Base-by-base conservation (phyloP, 352 stramenopile species). In the Phytophthora chlamydospora region DNA sequence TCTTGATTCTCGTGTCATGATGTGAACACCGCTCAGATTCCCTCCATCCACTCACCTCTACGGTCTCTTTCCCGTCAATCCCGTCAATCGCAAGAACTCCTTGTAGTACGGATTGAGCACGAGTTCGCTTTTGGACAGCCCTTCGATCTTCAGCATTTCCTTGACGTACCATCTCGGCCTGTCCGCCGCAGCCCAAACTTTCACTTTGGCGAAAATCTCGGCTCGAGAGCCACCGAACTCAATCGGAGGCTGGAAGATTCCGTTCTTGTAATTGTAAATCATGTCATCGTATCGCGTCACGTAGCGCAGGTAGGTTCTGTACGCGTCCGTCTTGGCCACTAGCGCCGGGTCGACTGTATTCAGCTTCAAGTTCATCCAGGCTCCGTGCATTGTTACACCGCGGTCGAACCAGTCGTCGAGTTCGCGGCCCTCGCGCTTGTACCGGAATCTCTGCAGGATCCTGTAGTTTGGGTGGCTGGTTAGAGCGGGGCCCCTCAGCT, bases 391-490 rank as follows among this genome's bases (percentile, higher is more conserved):
- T 12, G 31, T 16, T 1, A 33, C 12, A n/a, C n/a, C 43, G 3
- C 40, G 3, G 1, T 13, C 16, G 17, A 41, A 0, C 45, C 17
- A 32, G 9, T 31, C 10, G n/a, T 40, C 11, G n/a, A 52, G 35
- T 3, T 31, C 1, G 16, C 45, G 29, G 6, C 45, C 31, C 32
- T 52, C 45, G 16, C 14, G n/a, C 16, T 52, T 40, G 16, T 52
- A 41, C 31, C 4, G 3, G 31, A 52, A 41, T 19, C 40, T 40
- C 45, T 40, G 8, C 31, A 52, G 11, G 12, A 9, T 41, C 31
- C 40, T 52, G 45, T 39, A 39, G n/a, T 52, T 52, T 7, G n/a
- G n/a, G 9, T 41, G 43, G 27, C 12, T n/a, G 14, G 32, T 50
- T n/a, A 39, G 16, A 16, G 45, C 31, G 10, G 9, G 2, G 2